A percentile compares a stretch with the other conserved stretches of the same genome.
phyloP scores from a whole-genome alignment of 441 rosid genomes.

The California macrophylla region DNA sequence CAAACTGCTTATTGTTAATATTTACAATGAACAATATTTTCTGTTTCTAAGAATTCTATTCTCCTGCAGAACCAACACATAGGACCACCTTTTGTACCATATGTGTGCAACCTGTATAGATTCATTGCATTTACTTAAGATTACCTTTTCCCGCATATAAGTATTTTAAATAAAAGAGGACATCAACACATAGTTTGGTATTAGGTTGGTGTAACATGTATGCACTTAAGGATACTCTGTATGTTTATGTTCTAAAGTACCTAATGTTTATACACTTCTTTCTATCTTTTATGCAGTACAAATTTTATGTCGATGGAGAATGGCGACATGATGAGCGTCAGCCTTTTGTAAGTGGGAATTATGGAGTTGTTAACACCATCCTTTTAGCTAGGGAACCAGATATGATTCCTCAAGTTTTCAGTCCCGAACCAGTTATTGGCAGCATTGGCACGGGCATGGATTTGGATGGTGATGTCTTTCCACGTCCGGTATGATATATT shows the following conservation, averaged over 20 bases:
- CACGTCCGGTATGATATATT: conserved; percentile 28
- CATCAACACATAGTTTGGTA: not conserved
- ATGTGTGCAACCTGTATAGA: not conserved
- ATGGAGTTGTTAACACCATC: conserved; percentile 61
- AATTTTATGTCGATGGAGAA: conserved; percentile 56
- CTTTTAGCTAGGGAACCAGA: conserved; percentile 38
- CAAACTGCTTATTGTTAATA: not conserved
- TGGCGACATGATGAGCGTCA: conserved; percentile 63
- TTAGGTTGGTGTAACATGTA: not conserved
- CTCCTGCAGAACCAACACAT: not conserved
- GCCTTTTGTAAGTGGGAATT: conserved; percentile 42
- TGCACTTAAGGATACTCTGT: not conserved
- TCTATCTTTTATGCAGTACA: conserved; percentile 41
- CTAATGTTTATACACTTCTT: conserved; percentile 20
- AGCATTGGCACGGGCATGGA: conserved; percentile 35
- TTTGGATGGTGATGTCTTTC: conserved; percentile 44
- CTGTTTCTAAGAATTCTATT: not conserved
- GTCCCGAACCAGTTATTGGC: conserved; percentile 32
- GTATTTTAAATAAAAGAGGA: not conserved
- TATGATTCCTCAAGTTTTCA: conserved; percentile 29
- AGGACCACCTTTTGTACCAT: not conserved
- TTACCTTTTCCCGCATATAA: not conserved
- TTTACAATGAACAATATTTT: not conserved
- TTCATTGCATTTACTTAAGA: not conserved
- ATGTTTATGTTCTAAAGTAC: not conserved